These are phyloP conservation scores for Magnolia changhungtana DNA, from an alignment of 164 flowering plant genomes.

Conservation along the genomic window DNA sequence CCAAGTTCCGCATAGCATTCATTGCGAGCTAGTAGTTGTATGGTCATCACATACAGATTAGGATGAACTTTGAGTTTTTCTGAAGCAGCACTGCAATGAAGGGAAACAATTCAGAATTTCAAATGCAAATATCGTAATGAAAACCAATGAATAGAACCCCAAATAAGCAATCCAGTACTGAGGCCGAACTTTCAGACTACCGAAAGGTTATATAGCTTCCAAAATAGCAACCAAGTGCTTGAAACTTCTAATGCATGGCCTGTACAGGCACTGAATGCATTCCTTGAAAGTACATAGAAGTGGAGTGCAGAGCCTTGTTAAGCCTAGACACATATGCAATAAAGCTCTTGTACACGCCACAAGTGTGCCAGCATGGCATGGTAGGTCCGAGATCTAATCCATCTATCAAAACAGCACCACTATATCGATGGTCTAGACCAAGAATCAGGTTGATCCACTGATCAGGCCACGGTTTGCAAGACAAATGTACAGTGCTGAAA, in stretches of 20 bases:
- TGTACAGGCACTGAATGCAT: too few species aligned
- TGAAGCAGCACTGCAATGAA: conserved; percentile 52
- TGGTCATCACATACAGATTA: conserved; percentile 62
- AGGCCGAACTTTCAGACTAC: not conserved
- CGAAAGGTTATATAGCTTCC: not conserved
- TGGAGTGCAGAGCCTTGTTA: too few species aligned
- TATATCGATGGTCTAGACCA: too few species aligned
- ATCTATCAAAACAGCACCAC: too few species aligned
- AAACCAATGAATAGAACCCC: not conserved
- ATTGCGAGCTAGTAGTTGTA: conserved; percentile 71
- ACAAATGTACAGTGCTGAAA: too few species aligned
- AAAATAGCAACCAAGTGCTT: not conserved
- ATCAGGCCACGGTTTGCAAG: too few species aligned
- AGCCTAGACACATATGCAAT: too few species aligned
- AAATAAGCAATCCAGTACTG: not conserved
- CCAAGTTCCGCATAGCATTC: conserved; percentile 77
- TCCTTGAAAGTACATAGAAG: too few species aligned
- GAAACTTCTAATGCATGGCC: not conserved
- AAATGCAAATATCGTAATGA: not conserved
- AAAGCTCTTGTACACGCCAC: too few species aligned
- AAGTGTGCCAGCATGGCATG: too few species aligned
- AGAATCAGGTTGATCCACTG: too few species aligned
- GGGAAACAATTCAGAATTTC: conserved; percentile 1
- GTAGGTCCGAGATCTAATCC: too few species aligned
- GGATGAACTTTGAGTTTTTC: conserved; percentile 74